phyloP scores from a whole-genome alignment of 345 rosid genomes.

The Sisymbrium irio region DNA sequence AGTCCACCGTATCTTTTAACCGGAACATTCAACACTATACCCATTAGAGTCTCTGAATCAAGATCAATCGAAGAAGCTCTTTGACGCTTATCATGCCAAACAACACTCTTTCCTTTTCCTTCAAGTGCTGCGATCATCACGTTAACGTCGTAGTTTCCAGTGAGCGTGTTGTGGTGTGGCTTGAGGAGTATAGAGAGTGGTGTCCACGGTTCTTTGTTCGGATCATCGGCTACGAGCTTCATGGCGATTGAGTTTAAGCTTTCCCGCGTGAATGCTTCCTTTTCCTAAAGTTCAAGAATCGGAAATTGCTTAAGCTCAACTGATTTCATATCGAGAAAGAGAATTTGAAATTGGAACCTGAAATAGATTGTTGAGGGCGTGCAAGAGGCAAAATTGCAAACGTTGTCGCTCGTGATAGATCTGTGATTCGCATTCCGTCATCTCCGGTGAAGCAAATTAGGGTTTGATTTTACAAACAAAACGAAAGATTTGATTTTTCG shows the following conservation, averaged over 20 bases:
- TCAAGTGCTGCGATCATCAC: slow-evolving; percentile 76
- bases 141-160: slow-evolving; percentile 85
- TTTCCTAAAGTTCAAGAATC: slow-evolving; percentile 40
- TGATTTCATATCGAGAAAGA: background rate
- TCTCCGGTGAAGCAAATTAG: slow-evolving; percentile 22
- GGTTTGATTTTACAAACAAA: background rate
- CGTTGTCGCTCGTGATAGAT: slow-evolving; percentile 84
- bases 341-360: slow-evolving; percentile 48
- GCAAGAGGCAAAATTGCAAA: slow-evolving; percentile 79
- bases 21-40: slow-evolving; percentile 72
- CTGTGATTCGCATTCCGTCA: slow-evolving; percentile 40
- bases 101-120: slow-evolving; percentile 57
- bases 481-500: background rate
- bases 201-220: slow-evolving; percentile 56
- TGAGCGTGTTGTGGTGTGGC: slow-evolving; percentile 77
- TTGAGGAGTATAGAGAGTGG: slow-evolving; percentile 66
- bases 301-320: background rate
- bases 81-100: slow-evolving; percentile 75
- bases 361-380: slow-evolving; percentile 88
- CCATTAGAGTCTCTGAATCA: slow-evolving; percentile 51
- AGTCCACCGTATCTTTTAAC: slow-evolving; percentile 68
- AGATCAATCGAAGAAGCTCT: slow-evolving; percentile 61
- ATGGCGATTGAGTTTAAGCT: slow-evolving; percentile 61
- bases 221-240: slow-evolving; percentile 59
- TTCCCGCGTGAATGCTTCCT: slow-evolving; percentile 62